Base-by-base conservation (phyloP, 495 filamentous ascomycete genomes). In the Ramalina peruviana region DNA sequence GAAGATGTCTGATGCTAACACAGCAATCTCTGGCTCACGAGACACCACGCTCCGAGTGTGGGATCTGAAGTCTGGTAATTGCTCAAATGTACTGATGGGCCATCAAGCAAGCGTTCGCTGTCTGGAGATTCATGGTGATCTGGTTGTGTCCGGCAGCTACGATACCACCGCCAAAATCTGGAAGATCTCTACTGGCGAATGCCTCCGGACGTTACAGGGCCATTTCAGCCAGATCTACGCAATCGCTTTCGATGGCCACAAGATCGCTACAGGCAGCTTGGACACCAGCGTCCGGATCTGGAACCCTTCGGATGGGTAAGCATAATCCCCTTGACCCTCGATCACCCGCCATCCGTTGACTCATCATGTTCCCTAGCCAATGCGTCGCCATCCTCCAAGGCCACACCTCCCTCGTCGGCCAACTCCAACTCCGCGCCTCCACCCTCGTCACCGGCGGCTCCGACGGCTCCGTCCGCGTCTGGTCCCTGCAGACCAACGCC, bases 201-300 rank as follows among this genome's bases (percentile, higher is more conserved):
- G 90, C 62, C 67, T 96, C 27, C 77, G 89, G 33, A 95, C 87
- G 4, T 71, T 98, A 21, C 80, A 77, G n/a, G 92, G 92, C 0
- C 92, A 98, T 67, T 97, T 95, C 67, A 97, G 92, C 62, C 92
- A 98, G 58, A 98, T 98, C 48, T 98, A 98, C 60, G 93, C 92
- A 11, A 94, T 98, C 59, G 90, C 92, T 0, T 98, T 95, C 63
- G 92, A 98, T 61, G 92, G 92, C 17, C 74, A 76, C 43, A 75
- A 88, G 46, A 90, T 98, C 43, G 90, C 90, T n/a, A 98, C 92
- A 1, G 92, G 92, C 23, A 96, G 89, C 63, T 71, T 98, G 52
- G 92, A 98, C 64, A 98, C 92, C 1, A 95, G 87, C 61, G 93
- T 98, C 25, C 74, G 92, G 54, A 89, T 98, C 54, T 98, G 92